phyloP scores from a whole-genome alignment of 2,329 filamentous ascomycete species.

The Colletotrichum tropicale region DNA sequence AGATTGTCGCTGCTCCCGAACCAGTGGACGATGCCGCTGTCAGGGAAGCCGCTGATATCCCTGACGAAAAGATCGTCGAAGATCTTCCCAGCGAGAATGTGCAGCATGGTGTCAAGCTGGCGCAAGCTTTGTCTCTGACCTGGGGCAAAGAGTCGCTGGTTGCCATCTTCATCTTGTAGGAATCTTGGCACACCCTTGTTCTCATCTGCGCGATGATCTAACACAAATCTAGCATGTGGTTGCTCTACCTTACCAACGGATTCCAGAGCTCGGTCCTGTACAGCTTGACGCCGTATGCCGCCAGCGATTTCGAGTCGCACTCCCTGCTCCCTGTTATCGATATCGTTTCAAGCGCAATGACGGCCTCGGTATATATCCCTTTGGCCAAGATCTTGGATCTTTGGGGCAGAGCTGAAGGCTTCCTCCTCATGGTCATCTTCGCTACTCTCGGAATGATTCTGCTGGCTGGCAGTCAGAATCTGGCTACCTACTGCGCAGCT shows the following conservation, averaged over 20 bases:
- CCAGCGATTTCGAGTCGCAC: constrained; percentile 55
- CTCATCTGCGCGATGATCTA: neutral
- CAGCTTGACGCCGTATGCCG: constrained; percentile 49
- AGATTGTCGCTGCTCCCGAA: neutral
- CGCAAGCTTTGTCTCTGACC: constrained; percentile 26
- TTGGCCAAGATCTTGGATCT: constrained; percentile 68
- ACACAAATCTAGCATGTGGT: constrained; percentile 16
- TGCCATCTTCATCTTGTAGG: constrained; percentile 22
- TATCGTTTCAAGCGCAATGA: constrained; percentile 58
- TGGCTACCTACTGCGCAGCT: constrained; percentile 54
- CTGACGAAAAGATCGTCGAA: neutral
- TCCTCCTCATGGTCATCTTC: constrained; percentile 55
- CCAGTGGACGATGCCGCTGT: neutral
- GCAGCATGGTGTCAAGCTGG: constrained; percentile 25
- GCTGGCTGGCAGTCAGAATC: constrained; percentile 60
- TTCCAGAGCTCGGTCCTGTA: constrained; percentile 46
- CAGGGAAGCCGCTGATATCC: neutral
- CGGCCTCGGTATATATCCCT: constrained; percentile 65
- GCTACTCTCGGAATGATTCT: constrained; percentile 58
- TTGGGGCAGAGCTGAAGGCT: constrained; percentile 66
- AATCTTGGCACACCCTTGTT: neutral
- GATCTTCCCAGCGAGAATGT: constrained; percentile 11
- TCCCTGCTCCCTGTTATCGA: constrained; percentile 57
- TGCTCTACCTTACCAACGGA: constrained; percentile 56
- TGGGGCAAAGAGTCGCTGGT: constrained; percentile 24